Conservation (phyloP, 1,284 basidiomycete species). For the Cryptococcus sp. region DNA sequence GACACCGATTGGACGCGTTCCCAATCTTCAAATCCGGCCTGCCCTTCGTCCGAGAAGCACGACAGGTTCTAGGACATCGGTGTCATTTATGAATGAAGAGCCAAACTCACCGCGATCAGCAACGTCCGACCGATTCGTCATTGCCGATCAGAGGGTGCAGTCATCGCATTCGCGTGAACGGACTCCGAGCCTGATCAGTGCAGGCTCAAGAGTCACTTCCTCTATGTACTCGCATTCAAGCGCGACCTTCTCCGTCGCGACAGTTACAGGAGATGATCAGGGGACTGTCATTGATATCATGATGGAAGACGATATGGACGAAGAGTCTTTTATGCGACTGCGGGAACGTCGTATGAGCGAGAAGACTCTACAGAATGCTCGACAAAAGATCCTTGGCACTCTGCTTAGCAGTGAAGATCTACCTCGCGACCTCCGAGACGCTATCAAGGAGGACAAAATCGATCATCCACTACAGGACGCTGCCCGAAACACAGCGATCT, state of each 20-base stretch:
- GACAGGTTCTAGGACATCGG: slow-evolving; percentile 25
- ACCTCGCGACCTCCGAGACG: slow-evolving; percentile 2
- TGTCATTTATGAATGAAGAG: slow-evolving; percentile 31
- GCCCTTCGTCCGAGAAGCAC: slow-evolving; percentile 25
- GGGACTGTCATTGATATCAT: slow-evolving; percentile 22
- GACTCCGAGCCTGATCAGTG: slow-evolving; percentile 46
- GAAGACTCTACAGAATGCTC: slow-evolving; percentile 43
- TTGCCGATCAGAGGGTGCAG: neutral
- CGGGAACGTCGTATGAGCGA: slow-evolving; percentile 36
- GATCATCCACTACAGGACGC: slow-evolving; percentile 16
- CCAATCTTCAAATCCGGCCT: slow-evolving; percentile 15
- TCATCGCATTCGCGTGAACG: slow-evolving; percentile 36
- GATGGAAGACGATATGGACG: slow-evolving; percentile 25
- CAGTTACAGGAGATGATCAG: slow-evolving; percentile 31
- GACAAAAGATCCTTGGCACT: slow-evolving; percentile 44
- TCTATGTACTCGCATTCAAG: slow-evolving; percentile 43
- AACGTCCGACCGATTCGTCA: slow-evolving; percentile 5
- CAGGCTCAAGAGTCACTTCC: slow-evolving; percentile 32
- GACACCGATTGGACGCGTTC: slow-evolving; percentile 14
- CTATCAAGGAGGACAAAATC: neutral
- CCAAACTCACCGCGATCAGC: slow-evolving; percentile 5
- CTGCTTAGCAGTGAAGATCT: slow-evolving; percentile 24
- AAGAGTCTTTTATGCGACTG: slow-evolving; percentile 3
- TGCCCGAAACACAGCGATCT: slow-evolving; percentile 31
- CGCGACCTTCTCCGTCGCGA: slow-evolving; percentile 30